phyloP scores from a whole-genome alignment of 495 filamentous ascomycete genomes.

The Lepraria neglecta region DNA sequence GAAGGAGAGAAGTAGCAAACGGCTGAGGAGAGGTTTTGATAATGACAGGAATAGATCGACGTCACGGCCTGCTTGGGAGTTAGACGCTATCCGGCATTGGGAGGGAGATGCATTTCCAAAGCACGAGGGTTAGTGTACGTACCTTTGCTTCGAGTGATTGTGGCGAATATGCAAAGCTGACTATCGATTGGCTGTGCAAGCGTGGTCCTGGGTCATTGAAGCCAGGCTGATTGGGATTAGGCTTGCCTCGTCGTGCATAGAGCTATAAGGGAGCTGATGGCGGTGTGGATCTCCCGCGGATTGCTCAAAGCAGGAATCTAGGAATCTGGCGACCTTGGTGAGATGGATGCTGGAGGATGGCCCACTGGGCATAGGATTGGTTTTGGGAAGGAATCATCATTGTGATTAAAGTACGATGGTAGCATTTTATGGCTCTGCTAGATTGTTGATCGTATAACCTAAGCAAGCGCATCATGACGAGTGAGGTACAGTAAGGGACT shows the following conservation, averaged over 20 bases:
- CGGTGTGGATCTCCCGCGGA: not conserved
- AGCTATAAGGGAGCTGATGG: conserved; percentile 14
- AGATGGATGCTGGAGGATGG: not conserved
- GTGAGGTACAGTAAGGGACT: not conserved
- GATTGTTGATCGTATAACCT: conserved; percentile 4
- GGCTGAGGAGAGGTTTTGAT: conserved; percentile 8
- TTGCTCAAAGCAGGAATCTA: conserved; percentile 7
- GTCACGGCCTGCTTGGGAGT: conserved; percentile 13
- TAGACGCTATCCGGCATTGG: conserved; percentile 18
- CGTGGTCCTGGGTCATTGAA: not conserved
- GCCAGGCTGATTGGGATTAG: not conserved
- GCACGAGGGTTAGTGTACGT: not conserved
- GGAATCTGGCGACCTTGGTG: not conserved
- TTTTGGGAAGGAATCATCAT: conserved; percentile 1
- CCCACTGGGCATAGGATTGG: not conserved
- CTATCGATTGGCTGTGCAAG: conserved; percentile 17
- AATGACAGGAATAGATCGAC: conserved; percentile 20
- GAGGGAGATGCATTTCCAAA: not conserved
- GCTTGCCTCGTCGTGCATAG: conserved; percentile 4
- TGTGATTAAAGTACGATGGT: not conserved
- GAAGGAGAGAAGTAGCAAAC: conserved; percentile 2
- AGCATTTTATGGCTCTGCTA: not conserved
- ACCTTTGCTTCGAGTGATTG: conserved; percentile 18
- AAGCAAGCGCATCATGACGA: conserved; percentile 3
- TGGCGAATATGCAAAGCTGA: conserved; percentile 17